A percentile compares a stretch with the other conserved stretches of the same genome.
These are phyloP conservation scores for Aeminium ludgeri DNA, from an alignment of 495 filamentous ascomycete genomes.

Conservation along the genomic window DNA sequence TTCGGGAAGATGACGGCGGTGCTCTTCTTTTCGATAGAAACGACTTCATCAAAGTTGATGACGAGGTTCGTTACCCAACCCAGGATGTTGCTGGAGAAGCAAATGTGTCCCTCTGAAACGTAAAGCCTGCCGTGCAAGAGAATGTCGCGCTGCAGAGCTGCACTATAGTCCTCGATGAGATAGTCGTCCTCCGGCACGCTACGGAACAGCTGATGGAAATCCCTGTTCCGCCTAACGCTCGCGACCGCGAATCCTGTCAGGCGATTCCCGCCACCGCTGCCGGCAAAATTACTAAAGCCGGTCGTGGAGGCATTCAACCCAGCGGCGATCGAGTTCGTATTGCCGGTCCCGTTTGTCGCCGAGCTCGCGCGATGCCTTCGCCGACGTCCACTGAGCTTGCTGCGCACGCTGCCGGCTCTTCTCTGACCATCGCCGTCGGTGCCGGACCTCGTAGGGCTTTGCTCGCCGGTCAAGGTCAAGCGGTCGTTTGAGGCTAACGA, in stretches of 20 bases:
- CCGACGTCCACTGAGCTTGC: constrained; percentile 42
- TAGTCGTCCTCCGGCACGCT: constrained; percentile 97
- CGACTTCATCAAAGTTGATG: constrained; percentile 94
- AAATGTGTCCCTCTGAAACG: constrained; percentile 91
- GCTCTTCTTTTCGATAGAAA: constrained; percentile 89
- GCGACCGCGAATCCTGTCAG: constrained; percentile 93
- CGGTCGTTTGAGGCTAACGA: constrained; percentile 19
- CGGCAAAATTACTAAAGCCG: constrained; percentile 46
- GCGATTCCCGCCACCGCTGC: constrained; percentile 43
- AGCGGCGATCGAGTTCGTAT: constrained; percentile 41
- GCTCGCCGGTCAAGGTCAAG: constrained; percentile 18
- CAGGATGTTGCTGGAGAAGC: constrained; percentile 97
- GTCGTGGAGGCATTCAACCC: constrained; percentile 47
- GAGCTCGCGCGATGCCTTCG: constrained; percentile 72
- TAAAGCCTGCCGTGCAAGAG: constrained; percentile 87
- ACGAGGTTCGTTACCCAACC: constrained; percentile 95
- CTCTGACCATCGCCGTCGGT: constrained; percentile 51
- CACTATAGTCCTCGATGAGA: constrained; percentile 96
- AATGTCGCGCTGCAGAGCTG: constrained; percentile 88
- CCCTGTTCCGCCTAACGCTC: constrained; percentile 84
- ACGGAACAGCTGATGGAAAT: constrained; percentile 85
- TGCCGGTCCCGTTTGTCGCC: constrained; percentile 46
- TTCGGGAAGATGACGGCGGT: constrained; percentile 95
- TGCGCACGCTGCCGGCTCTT: constrained; percentile 68
- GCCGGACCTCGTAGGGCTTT: constrained; percentile 41